A percentile compares a stretch with the other conserved stretches of the same genome.
phyloP scores from a whole-genome alignment of 306 rosid genomes.

The Quercus suber region DNA sequence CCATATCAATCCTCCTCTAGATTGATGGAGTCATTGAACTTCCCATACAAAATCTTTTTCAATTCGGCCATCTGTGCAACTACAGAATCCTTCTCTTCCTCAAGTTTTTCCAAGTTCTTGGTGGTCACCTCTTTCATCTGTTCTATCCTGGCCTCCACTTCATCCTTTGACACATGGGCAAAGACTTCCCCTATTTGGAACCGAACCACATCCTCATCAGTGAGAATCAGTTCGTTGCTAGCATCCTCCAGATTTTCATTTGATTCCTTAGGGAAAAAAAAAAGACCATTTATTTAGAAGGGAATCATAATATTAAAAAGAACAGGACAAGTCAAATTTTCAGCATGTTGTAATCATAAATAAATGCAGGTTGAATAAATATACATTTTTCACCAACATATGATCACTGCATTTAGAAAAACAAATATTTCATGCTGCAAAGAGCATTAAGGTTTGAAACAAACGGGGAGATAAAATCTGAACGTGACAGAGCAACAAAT shows the following conservation, averaged over 20 bases:
- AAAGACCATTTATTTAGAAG: neutral
- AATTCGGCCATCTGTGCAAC: slow-evolving; percentile 76
- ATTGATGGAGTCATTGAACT: slow-evolving; percentile 95
- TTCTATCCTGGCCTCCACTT: slow-evolving; percentile 82
- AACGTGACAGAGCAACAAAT: neutral
- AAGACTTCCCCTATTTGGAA: slow-evolving; percentile 92
- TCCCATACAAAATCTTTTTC: slow-evolving; percentile 80
- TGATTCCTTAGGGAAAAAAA: slow-evolving; percentile 47
- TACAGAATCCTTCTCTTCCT: slow-evolving; percentile 66
- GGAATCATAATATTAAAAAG: neutral
- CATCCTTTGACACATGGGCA: slow-evolving; percentile 85
- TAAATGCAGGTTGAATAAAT: neutral
- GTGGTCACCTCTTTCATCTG: slow-evolving; percentile 63
- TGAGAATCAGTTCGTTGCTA: slow-evolving; percentile 81
- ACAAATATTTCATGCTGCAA: neutral
- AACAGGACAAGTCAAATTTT: neutral
- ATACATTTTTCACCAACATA: neutral
- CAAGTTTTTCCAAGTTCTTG: slow-evolving; percentile 66
- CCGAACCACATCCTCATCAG: slow-evolving; percentile 82
- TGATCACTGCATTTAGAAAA: neutral
- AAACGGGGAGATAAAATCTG: neutral
- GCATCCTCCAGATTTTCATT: slow-evolving; percentile 92
- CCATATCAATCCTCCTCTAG: slow-evolving; percentile 79
- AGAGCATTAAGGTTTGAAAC: neutral
- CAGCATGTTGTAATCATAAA: neutral